phyloP scores from a whole-genome alignment of 306 rosid species.

The Gleditsia sinensis region DNA sequence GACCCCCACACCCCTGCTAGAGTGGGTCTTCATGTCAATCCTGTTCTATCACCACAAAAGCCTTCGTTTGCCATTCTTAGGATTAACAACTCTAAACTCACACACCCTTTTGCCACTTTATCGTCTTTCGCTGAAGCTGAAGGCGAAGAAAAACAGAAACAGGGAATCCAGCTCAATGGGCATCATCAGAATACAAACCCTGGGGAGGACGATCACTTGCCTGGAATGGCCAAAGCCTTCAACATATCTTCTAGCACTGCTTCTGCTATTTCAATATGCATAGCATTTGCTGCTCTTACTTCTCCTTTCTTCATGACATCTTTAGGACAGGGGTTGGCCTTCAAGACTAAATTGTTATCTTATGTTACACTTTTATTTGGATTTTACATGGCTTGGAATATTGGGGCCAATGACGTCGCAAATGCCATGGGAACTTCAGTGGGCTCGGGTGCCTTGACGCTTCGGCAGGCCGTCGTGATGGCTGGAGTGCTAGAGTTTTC shows the following conservation, averaged over 20 bases:
- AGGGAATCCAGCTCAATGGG: conserved; percentile 26
- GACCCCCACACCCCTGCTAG: too few species aligned
- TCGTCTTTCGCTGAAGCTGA: conserved; percentile 82
- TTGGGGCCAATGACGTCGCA: conserved; percentile 97
- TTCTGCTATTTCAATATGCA: conserved; percentile 63
- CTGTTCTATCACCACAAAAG: conserved; percentile 25
- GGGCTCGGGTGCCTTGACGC: conserved; percentile 88
- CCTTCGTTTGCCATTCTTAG: conserved; percentile 31
- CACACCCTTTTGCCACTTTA: conserved; percentile 64
- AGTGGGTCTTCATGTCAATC: too few species aligned
- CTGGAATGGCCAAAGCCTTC: conserved; percentile 76
- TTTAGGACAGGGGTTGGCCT: conserved; percentile 55
- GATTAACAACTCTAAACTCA: conserved; percentile 38
- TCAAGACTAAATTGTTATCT: conserved; percentile 67
- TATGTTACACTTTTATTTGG: conserved; percentile 75
- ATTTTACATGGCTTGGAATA: conserved; percentile 99
- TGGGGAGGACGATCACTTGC: conserved; percentile 23
- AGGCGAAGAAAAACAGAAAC: conserved; percentile 43
- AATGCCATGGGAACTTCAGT: conserved; percentile 99
- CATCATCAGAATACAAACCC: conserved; percentile 28
- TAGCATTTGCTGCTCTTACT: conserved; percentile 64
- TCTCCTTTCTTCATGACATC: conserved; percentile 78
- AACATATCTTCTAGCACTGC: conserved; percentile 67
- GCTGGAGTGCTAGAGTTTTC: conserved; percentile 93
- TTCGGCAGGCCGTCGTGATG: conserved; percentile 79